Evolutionary conservation across 371 early-diverging fungal species (phyloP), one percentile per base, ranked within the genome.

Genomic region (Gilbertella persicaria): DNA sequence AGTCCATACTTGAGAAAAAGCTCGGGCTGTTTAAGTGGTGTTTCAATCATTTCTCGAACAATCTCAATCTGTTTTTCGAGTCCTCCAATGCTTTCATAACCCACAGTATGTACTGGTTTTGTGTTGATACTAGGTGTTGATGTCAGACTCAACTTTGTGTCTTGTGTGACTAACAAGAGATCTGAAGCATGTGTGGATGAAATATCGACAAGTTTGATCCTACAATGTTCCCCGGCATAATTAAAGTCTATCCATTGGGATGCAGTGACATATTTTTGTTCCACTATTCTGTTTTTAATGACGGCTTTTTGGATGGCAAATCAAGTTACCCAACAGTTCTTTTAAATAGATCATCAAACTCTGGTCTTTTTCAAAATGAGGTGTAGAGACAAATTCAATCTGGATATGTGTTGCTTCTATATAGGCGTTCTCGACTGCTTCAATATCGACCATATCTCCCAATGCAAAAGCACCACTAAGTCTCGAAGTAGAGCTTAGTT

Each of bases 1-100:
- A 94, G 23, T 66, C 84, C 91, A 62, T 83, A 89, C 30, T 79
- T 78, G 1, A 64, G 55, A 60, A 91, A 93, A 23, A 85, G 25
- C 29, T 89, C 79, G 0, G 96, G 95, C 36, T 89, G 80, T 17
- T 80, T 71, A 5, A 97, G 69, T 2, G 97, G 90, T 2, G 86
- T 79, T 60, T 97, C 95, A 1, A 97, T 88, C 69, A 96, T 84
- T 52, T 94, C 92, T 10, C 91, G 85, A 1, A 98, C 83, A 16
- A 78, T 73, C 1, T 64, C 73, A 20, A 94, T 77, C 60, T 93
- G 85, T 13, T 79, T 69, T 0, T 66, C 64, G 5, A 95, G 73
- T 0, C 96, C 96, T 23, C 96, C 96, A 35, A 91, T 85, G 16
- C 71, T 55, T 3, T 75, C 71, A 53, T 83, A 89, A 2, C 60